Evolutionary conservation across 768 basidiomycete genomes (phyloP).

Genomic region (Wakefieldia striispora): DNA sequence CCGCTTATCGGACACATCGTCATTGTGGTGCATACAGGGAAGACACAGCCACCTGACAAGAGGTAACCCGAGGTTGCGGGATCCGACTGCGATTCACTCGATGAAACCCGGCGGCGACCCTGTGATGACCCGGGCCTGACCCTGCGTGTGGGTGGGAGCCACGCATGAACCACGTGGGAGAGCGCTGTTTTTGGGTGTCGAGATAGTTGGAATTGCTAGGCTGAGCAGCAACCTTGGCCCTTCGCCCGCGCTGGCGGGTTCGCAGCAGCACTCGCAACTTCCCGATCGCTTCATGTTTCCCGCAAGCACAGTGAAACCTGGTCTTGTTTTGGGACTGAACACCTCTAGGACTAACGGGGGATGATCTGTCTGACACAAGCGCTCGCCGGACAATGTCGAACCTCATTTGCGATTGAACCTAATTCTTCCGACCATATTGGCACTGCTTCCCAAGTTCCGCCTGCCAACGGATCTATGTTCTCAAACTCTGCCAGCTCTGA

Average conservation of each 20-base stretch:
- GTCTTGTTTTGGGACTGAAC: conserved; percentile 11
- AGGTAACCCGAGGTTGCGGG: conserved; percentile 11
- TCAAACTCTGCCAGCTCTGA: conserved; percentile 25
- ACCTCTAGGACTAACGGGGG: neutral
- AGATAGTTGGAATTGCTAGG: conserved; percentile 13
- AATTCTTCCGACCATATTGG: conserved; percentile 19
- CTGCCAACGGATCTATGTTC: conserved; percentile 32
- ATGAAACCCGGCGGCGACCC: conserved; percentile 11
- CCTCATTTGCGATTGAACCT: conserved; percentile 8
- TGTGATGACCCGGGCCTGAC: conserved; percentile 5
- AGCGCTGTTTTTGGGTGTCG: conserved; percentile 16
- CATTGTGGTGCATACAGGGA: neutral
- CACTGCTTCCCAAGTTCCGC: conserved; percentile 12
- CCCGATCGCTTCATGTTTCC: conserved; percentile 19
- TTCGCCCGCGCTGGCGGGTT: conserved; percentile 12
- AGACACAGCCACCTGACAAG: conserved; percentile 13
- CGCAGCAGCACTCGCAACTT: conserved; percentile 16
- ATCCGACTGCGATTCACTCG: conserved; percentile 7
- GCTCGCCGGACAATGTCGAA: conserved; percentile 12
- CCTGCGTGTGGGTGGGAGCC: conserved; percentile 20
- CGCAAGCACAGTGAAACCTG: conserved; percentile 3
- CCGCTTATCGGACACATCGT: neutral
- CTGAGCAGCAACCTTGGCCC: conserved; percentile 11
- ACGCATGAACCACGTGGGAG: conserved; percentile 25
- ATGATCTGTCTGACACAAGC: conserved; percentile 3